Conservation (phyloP, 108 stramenopile genomes). For the Cylindrotheca fusiformis region DNA sequence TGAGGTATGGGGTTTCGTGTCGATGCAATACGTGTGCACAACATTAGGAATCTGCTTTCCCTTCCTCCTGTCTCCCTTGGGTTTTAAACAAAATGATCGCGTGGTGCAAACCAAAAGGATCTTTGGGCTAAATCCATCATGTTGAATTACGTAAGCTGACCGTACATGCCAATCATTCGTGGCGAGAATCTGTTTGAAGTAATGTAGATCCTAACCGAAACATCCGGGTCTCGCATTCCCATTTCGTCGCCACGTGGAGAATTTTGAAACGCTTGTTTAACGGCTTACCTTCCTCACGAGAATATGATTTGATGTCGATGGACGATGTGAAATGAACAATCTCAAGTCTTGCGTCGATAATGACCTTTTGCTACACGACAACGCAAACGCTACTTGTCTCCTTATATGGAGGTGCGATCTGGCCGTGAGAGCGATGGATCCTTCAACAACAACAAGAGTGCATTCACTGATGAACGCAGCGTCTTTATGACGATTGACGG, state of each 20-base stretch:
- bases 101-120: neutral
- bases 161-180: neutral
- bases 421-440: conserved; percentile 21
- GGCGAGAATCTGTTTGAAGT: neutral
- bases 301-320: neutral
- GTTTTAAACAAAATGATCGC: no score
- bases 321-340: neutral
- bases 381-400: conserved; percentile 45
- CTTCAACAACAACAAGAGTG: neutral
- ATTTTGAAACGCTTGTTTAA: neutral
- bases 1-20: neutral
- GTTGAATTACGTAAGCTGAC: neutral
- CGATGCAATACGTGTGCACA: neutral
- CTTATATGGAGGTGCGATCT: conserved; percentile 31
- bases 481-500: no score
- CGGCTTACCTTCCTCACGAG: neutral
- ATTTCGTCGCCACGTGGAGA: conserved; percentile 4
- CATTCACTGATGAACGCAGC: no score
- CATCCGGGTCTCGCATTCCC: neutral
- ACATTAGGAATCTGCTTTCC: neutral
- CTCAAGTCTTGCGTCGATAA: neutral
- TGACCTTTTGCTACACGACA: conserved; percentile 14
- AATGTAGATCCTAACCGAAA: neutral
- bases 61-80: no score
- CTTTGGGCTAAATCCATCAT: neutral